These are phyloP conservation scores for Elsinoe fawcettii DNA, from an alignment of 2,329 filamentous ascomycete genomes.

Conservation along the genomic window DNA sequence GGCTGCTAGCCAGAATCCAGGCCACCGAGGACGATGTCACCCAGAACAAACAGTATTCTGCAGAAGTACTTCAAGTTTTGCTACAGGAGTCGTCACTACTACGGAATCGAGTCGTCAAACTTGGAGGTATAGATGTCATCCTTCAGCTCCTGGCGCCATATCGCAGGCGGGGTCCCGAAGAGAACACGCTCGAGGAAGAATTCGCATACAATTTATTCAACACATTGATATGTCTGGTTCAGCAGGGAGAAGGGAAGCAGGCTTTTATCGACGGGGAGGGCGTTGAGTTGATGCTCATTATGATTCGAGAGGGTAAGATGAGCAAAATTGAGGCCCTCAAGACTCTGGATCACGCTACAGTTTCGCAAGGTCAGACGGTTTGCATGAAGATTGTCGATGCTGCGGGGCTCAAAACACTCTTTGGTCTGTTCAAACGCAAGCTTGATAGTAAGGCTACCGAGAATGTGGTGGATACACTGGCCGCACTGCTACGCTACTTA, in stretches of 20 bases:
- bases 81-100: constrained; percentile 66
- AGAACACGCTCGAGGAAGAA: constrained; percentile 84
- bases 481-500: constrained; percentile 69
- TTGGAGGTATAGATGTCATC: constrained; percentile 67
- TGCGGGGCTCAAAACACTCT: constrained; percentile 75
- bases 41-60: constrained; percentile 93
- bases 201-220: constrained; percentile 94
- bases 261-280: constrained; percentile 87
- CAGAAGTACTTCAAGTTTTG: constrained; percentile 84
- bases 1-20: constrained; percentile 69
- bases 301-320: constrained; percentile 82
- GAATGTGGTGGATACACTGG: constrained; percentile 78
- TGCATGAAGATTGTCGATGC: constrained; percentile 74
- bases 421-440: constrained; percentile 81
- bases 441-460: constrained; percentile 61
- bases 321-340: constrained; percentile 73
- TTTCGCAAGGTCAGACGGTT: constrained; percentile 50
- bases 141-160: constrained; percentile 80
- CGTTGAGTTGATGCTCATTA: constrained; percentile 81
- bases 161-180: constrained; percentile 75
- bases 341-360: constrained; percentile 73
- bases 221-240: constrained; percentile 68
- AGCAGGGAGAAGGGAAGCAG: constrained; percentile 64
- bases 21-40: constrained; percentile 58
- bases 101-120: constrained; percentile 50